Evolutionary conservation across 371 early-diverging fungal species (phyloP), one percentile per base, ranked within the genome.

Genomic region (Actinomortierella wolfii): DNA sequence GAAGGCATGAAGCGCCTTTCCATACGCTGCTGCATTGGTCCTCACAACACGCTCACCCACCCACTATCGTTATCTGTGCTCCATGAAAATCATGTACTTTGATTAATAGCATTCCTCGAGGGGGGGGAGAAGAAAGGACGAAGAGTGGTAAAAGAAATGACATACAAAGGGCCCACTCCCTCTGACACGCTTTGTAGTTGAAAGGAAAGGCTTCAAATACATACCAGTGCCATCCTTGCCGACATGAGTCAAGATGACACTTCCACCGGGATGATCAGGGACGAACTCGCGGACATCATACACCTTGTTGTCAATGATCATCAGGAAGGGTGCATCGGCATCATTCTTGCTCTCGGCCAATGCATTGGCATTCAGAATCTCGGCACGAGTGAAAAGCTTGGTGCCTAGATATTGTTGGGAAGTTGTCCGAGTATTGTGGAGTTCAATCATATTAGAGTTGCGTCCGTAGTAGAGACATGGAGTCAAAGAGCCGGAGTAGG

Each of bases 231-330:
- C 92, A 64, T 94, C 94, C 68, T 86, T 89, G 64, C 96, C 94
- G 20, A 89, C 77, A 64, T 93, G 89, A 9, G 90, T 89, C 62
- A 86, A 59, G 39, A 92, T 78, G 15, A 91, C 90, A 21, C 77
- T 79, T 58, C 94, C 94, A 56, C 96, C 96, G 42, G 97, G 97
- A 75, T 96, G 97, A 61, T 87, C 88, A 54, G 79, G 78, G 43
- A 88, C 68, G 74, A 95, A 94, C 23, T 92, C 92, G 17, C 89
- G 85, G 21, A 95, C 82, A 83, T 96, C 94, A 65, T 94, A 95
- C 13, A 95, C 88, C 68, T 92, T 90, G 69, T 86, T 83, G 67
- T 93, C 86, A 67, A 94, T 89, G 59, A 93, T 84, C 67, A 78
- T 81, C 40, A 81, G 80, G 51, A 79, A 77, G n/a, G 70, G 60